Conservation (phyloP, 495 filamentous ascomycete species). For the Daldinia decipiens region DNA sequence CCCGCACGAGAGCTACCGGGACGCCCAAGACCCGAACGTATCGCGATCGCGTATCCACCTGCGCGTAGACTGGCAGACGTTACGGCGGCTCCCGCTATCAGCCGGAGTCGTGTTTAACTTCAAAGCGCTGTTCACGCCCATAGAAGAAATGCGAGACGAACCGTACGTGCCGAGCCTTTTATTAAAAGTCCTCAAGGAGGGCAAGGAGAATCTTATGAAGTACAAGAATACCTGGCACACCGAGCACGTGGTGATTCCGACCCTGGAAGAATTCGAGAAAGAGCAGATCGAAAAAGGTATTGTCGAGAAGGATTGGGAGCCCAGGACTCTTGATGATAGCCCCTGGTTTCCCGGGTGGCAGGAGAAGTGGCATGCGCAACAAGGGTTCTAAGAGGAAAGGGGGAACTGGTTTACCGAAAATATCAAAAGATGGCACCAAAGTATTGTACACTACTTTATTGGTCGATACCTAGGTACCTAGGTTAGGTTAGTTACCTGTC, state of each 20-base stretch:
- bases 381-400: slow-evolving; percentile 65
- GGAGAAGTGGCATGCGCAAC: slow-evolving; percentile 81
- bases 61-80: slow-evolving; percentile 93
- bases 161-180: slow-evolving; percentile 76
- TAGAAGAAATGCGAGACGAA: slow-evolving; percentile 78
- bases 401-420: neutral
- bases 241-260: slow-evolving; percentile 77
- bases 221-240: slow-evolving; percentile 91
- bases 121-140: slow-evolving; percentile 86
- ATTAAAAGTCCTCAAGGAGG: slow-evolving; percentile 73
- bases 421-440: neutral
- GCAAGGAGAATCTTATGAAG: slow-evolving; percentile 78
- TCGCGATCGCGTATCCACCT: slow-evolving; percentile 70
- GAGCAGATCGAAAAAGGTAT: slow-evolving; percentile 76
- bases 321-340: slow-evolving; percentile 79
- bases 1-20: slow-evolving; percentile 68
- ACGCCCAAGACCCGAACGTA: slow-evolving; percentile 66
- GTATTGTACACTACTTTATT: neutral
- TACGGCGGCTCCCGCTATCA: slow-evolving; percentile 81
- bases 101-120: slow-evolving; percentile 88
- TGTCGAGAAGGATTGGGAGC: slow-evolving; percentile 72
- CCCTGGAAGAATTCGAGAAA: slow-evolving; percentile 70
- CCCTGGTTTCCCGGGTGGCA: slow-evolving; percentile 87
- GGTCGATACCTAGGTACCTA: neutral
- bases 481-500: too few relatives aligned